phyloP scores from a whole-genome alignment of 1,284 basidiomycete genomes.

The Trichosporon asahii region DNA sequence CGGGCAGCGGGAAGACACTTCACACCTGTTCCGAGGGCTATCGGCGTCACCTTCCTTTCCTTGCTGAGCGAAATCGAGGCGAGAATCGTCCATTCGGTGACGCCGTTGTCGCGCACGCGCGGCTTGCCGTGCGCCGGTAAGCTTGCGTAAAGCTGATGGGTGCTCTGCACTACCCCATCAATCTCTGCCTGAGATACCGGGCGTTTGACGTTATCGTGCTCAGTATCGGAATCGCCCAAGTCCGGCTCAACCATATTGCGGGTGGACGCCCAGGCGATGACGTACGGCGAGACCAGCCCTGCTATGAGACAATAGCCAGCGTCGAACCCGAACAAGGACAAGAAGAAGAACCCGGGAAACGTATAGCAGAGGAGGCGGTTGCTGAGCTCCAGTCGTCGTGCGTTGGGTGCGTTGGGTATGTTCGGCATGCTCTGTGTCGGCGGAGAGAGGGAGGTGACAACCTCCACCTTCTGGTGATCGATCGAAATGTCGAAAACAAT shows the following conservation, averaged over 20 bases:
- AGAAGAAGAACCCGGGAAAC: not conserved
- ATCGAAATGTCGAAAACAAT: not conserved
- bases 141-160: constrained; percentile 28
- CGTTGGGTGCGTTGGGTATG: not conserved
- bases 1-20: constrained; percentile 73
- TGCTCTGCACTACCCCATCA: constrained; percentile 14
- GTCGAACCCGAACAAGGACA: not conserved
- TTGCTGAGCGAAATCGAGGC: constrained; percentile 38
- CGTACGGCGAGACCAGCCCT: not conserved
- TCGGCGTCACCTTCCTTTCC: constrained; percentile 52
- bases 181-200: not conserved
- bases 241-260: not conserved
- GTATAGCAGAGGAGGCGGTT: not conserved
- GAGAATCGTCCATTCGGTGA: constrained; percentile 52
- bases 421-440: not conserved
- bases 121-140: constrained; percentile 50
- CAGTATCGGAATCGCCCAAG: not conserved
- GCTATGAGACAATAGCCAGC: not conserved
- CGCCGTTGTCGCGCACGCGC: constrained; percentile 40
- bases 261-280: not conserved
- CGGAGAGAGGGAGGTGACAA: not conserved
- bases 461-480: not conserved
- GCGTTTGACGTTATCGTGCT: not conserved
- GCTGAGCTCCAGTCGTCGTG: not conserved
- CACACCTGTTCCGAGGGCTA: constrained; percentile 76